Percentiles rank a stretch among this genome's conserved stretches.
phyloP scores from a whole-genome alignment of 441 rosid species.

The Sinapis alba region DNA sequence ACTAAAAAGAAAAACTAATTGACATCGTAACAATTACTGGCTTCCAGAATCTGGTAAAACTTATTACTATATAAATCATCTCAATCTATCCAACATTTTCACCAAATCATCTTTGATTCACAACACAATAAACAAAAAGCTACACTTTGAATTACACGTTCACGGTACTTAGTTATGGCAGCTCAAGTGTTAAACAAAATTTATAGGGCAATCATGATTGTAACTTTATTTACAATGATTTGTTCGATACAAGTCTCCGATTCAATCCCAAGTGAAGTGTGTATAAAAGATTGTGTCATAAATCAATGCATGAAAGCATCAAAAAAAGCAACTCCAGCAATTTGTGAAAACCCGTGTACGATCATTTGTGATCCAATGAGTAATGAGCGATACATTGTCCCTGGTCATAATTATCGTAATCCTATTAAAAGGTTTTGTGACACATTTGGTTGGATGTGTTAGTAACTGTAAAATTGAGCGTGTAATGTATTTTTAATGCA shows the following conservation, averaged over 20 bases:
- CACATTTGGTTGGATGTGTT: not conserved
- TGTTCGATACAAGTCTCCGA: not conserved
- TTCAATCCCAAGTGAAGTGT: not conserved
- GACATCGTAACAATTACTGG: not conserved
- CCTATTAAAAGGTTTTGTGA: not conserved
- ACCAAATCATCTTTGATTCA: not conserved
- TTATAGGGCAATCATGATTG: not conserved
- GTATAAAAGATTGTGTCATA: not conserved
- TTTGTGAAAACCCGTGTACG: not conserved
- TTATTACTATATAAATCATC: not conserved
- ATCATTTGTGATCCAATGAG: not conserved
- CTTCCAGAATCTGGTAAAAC: not conserved
- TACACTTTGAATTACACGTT: not conserved
- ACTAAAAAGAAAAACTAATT: not conserved
- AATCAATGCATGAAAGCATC: constrained; percentile 1
- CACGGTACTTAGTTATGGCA: not conserved
- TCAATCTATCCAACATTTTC: not conserved
- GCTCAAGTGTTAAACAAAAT: not conserved
- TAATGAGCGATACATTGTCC: not conserved
- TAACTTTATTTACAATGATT: not conserved
- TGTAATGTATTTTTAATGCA: no score
- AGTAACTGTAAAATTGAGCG: not conserved
- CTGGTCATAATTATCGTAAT: not conserved
- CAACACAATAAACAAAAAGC: not conserved
- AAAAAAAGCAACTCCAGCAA: not conserved